Conservation (phyloP, 345 rosid species). For the Stellera chamaejasme region DNA sequence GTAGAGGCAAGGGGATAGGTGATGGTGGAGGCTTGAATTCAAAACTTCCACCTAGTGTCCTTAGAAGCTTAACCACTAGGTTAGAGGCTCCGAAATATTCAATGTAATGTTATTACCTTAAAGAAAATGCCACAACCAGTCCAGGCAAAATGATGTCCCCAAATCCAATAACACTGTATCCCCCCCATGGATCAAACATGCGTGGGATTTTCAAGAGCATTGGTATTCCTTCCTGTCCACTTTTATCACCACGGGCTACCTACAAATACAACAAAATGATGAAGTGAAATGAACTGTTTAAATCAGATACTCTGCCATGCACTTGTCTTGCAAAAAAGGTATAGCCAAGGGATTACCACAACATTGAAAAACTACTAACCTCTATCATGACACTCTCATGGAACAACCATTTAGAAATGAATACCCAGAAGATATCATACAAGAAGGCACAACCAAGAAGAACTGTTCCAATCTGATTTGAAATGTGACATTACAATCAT, state of each 20-base stretch:
- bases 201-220: constrained; percentile 95
- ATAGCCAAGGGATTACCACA: not conserved
- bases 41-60: no score
- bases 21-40: no score
- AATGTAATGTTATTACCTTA: constrained; percentile 37
- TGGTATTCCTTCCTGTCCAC: constrained; percentile 95
- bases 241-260: constrained; percentile 98
- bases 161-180: constrained; percentile 94
- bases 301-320: not conserved
- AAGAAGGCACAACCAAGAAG: constrained; percentile 91
- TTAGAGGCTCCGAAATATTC: no score
- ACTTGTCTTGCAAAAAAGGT: not conserved
- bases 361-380: constrained; percentile 37
- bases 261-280: constrained; percentile 16
- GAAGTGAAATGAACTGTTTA: not conserved
- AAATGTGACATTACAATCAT: constrained; percentile 7
- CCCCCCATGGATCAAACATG: constrained; percentile 99
- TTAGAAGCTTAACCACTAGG: no score
- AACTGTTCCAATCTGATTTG: constrained; percentile 82
- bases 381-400: constrained; percentile 99
- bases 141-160: constrained; percentile 98
- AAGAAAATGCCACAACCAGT: constrained; percentile 78
- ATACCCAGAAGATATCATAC: constrained; percentile 99
- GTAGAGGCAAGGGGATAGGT: no score
- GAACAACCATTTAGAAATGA: constrained; percentile 93